Base-by-base conservation (phyloP, 371 early-diverging fungal genomes). In the Mortierella sp. region DNA sequence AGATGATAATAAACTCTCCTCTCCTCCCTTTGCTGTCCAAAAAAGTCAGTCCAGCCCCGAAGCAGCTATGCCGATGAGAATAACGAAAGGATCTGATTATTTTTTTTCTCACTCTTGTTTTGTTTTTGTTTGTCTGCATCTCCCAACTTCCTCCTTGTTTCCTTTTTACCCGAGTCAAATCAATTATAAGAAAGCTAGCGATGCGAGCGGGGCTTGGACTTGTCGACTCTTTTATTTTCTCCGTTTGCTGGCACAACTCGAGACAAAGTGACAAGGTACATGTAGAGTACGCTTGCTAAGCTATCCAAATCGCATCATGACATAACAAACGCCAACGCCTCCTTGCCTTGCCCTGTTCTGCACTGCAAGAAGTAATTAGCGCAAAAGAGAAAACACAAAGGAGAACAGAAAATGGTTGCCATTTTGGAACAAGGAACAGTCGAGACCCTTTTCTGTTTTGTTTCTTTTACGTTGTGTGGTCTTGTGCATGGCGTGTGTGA, bases 341-440 rank as follows among this genome's bases (percentile, higher is more conserved):
- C 63, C 38, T 18, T 63, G 18, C 14, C 18, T 14, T 63, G 0
- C 16, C 16, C 27, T 63, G 60, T 29, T 14, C 48, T 16, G 18
- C 63, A 35, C 35, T 63, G 35, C 32, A 63, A 35, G 63, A 35
- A 8, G 6, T 32, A 63, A 63, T 35, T 63, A 63, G 63, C 63
- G 63, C 63, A 63, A 35, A 6, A 58, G 35, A 11, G 35, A 7
- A 54, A 54, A 54, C 7, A 63, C 32, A 14, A 21, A 63, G 35
- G 32, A 35, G 2, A 32, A 18, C 18, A 16, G 29, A 58, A 27
- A 63, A 63, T 63, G 63, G 18, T 63, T 63, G 38, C 63, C 63
- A 63, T 63, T 63, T 63, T 63, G 63, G 63, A 18, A 63, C 63
- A 35, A 63, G 63, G 63, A 63, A 68, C 68, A 68, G 68, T 41